These are phyloP conservation scores for Skeletonema potamos DNA, from an alignment of 108 stramenopile species.

Conservation along the genomic window DNA sequence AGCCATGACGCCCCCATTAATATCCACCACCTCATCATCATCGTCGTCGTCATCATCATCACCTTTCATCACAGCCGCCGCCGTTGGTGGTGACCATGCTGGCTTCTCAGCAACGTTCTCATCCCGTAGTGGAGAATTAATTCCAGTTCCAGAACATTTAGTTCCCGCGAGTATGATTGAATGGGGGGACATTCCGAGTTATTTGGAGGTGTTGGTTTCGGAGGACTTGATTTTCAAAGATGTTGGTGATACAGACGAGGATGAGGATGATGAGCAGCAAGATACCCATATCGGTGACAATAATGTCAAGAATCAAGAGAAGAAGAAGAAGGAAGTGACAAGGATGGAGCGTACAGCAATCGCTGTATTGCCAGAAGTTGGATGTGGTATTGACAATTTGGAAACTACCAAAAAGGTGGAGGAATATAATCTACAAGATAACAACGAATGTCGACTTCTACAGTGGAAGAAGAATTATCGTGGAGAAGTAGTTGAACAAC, in stretches of 20 bases:
- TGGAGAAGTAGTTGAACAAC: neutral
- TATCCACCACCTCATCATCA: too few relatives aligned
- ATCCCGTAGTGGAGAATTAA: slow-evolving; percentile 45
- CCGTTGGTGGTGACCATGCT: slow-evolving; percentile 74
- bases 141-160: slow-evolving; percentile 71
- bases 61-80: too few relatives aligned
- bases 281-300: too few relatives aligned
- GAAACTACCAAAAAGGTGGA: slow-evolving; percentile 58
- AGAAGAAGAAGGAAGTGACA: neutral
- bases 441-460: neutral
- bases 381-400: slow-evolving; percentile 79
- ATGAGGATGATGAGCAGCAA: too few relatives aligned
- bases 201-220: slow-evolving; percentile 28
- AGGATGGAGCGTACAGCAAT: slow-evolving; percentile 49
- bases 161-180: slow-evolving; percentile 66
- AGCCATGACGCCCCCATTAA: neutral
- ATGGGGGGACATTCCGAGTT: slow-evolving; percentile 69
- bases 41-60: too few relatives aligned
- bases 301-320: neutral
- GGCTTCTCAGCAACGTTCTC: slow-evolving; percentile 70
- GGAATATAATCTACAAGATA: neutral
- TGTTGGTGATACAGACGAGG: too few relatives aligned
- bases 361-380: slow-evolving; percentile 68
- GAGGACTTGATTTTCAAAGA: too few relatives aligned
- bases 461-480: neutral